These are phyloP conservation scores for Prillingera fragicola DNA, from an alignment of 1,284 basidiomycete genomes.

Conservation along the genomic window DNA sequence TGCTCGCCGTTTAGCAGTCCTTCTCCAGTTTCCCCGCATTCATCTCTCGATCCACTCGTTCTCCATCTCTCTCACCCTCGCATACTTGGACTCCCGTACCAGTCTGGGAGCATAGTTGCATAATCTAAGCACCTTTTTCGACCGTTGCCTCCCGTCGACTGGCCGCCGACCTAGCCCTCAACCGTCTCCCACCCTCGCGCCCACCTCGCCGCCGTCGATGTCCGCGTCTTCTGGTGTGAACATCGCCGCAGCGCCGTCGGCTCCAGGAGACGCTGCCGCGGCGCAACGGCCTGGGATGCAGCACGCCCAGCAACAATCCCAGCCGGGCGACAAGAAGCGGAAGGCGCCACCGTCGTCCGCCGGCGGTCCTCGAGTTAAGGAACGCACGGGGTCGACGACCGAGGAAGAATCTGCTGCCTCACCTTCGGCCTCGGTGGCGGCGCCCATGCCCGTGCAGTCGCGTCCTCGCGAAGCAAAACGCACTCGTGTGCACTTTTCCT, in stretches of 20 bases:
- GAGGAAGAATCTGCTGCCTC: conserved; percentile 30
- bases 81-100: no score
- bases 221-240: conserved; percentile 14
- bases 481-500: conserved; percentile 47
- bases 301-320: neutral
- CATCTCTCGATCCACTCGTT: no score
- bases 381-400: conserved; percentile 23
- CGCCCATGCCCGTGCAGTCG: conserved; percentile 15
- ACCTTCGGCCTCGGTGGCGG: conserved; percentile 17
- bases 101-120: no score
- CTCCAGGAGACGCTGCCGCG: neutral
- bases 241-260: conserved; percentile 9
- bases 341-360: conserved; percentile 22
- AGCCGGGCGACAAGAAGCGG: conserved; percentile 39
- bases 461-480: conserved; percentile 33
- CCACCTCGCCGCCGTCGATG: conserved; percentile 3
- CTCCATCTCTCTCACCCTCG: no score
- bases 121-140: no score
- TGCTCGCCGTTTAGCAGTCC: no score
- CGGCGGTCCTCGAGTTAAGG: conserved; percentile 16
- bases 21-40: no score
- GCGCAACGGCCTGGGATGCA: conserved; percentile 3
- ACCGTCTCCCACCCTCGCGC: neutral
- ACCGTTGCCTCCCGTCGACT: no score
- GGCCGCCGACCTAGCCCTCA: neutral